phyloP scores from a whole-genome alignment of 306 rosid genomes.

The Hylodesmum podocarpum region DNA sequence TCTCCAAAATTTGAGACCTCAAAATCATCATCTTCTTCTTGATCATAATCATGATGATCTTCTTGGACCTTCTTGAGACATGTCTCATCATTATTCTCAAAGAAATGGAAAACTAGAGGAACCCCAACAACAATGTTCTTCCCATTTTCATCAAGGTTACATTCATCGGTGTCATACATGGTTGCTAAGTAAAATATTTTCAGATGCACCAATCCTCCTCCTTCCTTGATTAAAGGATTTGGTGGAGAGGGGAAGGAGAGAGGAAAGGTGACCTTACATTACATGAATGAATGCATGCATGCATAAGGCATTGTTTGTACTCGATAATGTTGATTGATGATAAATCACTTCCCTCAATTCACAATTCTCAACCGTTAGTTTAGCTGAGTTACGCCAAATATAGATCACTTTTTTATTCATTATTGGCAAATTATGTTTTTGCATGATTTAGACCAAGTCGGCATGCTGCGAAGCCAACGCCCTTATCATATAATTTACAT shows the following conservation, averaged over 20 bases:
- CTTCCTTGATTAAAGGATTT: conserved; percentile 1
- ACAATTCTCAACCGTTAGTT: conserved; percentile 33
- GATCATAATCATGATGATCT: conserved; percentile 27
- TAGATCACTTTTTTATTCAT: conserved; percentile 17
- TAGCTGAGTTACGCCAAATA: conserved; percentile 39
- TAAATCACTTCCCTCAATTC: conserved; percentile 11
- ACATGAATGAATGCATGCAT: neutral
- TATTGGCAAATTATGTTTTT: neutral
- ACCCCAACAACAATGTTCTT: conserved; percentile 13
- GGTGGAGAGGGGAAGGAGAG: neutral
- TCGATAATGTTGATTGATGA: conserved; percentile 23
- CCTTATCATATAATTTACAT: neutral
- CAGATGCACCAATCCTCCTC: neutral
- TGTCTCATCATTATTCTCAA: neutral
- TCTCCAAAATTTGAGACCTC: neutral
- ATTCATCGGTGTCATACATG: conserved; percentile 14
- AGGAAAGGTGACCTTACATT: neutral
- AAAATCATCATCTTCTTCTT: conserved; percentile 17
- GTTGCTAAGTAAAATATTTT: neutral
- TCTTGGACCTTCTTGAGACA: neutral
- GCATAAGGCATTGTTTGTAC: neutral
- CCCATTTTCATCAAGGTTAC: conserved; percentile 17
- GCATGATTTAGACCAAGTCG: neutral
- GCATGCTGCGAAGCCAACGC: neutral
- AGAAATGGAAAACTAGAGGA: neutral